Base-by-base conservation (phyloP, 352 stramenopile species). In the Globisporangium abappressorium region DNA sequence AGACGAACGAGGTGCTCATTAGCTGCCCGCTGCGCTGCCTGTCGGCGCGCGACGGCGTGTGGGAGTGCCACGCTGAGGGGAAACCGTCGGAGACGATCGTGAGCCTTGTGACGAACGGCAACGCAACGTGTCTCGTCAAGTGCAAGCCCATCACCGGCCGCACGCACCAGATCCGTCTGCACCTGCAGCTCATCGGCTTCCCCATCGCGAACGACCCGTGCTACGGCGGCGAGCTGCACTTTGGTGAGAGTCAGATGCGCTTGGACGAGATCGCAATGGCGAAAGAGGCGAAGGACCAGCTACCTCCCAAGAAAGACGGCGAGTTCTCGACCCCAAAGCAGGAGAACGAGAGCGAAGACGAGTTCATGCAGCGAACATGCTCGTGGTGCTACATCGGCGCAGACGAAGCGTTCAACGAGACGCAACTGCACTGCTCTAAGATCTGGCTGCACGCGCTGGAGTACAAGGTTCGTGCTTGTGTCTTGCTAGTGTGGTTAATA, bases 131-230 rank as follows among this genome's bases (percentile, higher is more conserved):
- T 46, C 67, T 99, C 49, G 79, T 99, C 22, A 66, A 98, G 62
- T 98, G 91, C 75, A 94, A 97, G 62, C 96, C 97, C 6, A 79
- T 97, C 49, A 99, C 97, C 7, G 97, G 97, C 55, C 84, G 97
- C 61, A 99, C 96, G 33, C 97, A 99, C 80, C 97, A 99, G 77
- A 98, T 99, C 70, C 92, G 97, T 15, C 76, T 99, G 24, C 97
- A 99, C 67, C 79, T 99, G 54, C 95, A 98, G 69, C 80, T 97
- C 22, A 76, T 97, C 57, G 87, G 87, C 11, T 93, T 91, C 66
- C 93, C 97, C 2, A 99, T 99, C 79, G 96, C 95, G 11, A 99
- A 99, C 71, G 97, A 99, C 70, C 94, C 96, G 28, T 98, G 96
- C 78, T 99, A 99, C 74, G 97, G 97, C 62, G 97, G 97, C 41